Evolutionary conservation across 169 alveolate species (phyloP).

Genomic region (Plasmodium vivax): DNA sequence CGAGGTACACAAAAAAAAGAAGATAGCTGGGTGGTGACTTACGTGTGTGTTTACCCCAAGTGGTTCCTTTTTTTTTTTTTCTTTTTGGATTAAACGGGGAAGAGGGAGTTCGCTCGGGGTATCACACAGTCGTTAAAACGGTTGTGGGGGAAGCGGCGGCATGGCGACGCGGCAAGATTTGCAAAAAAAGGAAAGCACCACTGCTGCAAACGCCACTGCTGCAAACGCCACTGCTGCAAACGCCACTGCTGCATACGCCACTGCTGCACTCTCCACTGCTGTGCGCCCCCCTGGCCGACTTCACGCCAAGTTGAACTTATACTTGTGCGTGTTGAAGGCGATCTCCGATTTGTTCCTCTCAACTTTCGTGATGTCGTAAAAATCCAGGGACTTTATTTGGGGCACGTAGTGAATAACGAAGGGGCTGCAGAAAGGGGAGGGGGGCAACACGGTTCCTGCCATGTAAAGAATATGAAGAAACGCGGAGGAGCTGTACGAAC

Average conservation of each 20-base stretch:
- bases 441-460: background rate
- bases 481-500: background rate
- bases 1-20: background rate
- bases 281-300: background rate
- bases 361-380: conserved; percentile 60
- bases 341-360: conserved; percentile 65
- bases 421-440: background rate
- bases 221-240: too few relatives aligned
- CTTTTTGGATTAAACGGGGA: background rate
- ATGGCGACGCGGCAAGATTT: background rate
- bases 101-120: background rate
- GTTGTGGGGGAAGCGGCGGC: background rate
- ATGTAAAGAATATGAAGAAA: background rate
- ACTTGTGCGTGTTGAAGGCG: conserved; percentile 63
- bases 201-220: too few relatives aligned
- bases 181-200: background rate
- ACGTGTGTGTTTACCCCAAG: background rate
- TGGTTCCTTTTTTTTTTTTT: background rate
- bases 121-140: background rate
- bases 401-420: conserved; percentile 68
- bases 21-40: background rate
- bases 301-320: conserved; percentile 56
- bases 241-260: too few relatives aligned
- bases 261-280: background rate
- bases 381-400: conserved; percentile 67